Evolutionary conservation across 768 basidiomycete species (phyloP).

Genomic region (Udeniomyces megalosporus): DNA sequence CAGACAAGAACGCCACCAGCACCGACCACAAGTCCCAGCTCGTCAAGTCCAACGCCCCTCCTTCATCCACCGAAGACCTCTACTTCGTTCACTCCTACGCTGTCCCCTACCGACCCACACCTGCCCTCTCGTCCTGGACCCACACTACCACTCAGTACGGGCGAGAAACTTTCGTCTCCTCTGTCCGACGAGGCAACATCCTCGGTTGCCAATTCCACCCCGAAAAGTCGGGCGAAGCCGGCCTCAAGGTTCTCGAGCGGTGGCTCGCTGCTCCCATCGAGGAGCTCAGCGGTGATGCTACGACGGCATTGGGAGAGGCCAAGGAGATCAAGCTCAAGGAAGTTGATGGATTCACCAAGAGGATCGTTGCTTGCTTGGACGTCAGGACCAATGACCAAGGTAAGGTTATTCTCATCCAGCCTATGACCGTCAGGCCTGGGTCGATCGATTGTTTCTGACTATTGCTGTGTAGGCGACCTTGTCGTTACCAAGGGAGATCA

Average conservation of each 20-base stretch:
- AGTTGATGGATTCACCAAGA: conserved; percentile 62
- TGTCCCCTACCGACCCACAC: conserved; percentile 39
- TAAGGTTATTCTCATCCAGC: background rate
- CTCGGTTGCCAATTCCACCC: conserved; percentile 96
- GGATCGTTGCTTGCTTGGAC: conserved; percentile 93
- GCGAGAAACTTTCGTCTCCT: conserved; percentile 74
- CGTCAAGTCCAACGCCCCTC: conserved; percentile 34
- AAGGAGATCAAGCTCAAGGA: background rate
- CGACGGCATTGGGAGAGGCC: background rate
- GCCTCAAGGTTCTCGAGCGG: conserved; percentile 56
- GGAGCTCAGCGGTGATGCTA: conserved; percentile 17
- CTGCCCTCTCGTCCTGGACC: conserved; percentile 46
- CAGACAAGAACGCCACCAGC: conserved; percentile 36
- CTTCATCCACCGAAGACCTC: conserved; percentile 47
- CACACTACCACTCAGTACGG: conserved; percentile 87
- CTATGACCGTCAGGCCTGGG: no score
- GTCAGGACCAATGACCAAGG: conserved; percentile 77
- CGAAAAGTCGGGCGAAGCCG: conserved; percentile 84
- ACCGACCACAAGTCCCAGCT: conserved; percentile 16
- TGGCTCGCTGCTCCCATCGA: conserved; percentile 45
- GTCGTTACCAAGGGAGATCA: conserved; percentile 99
- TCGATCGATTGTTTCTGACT: no score
- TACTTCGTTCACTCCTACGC: conserved; percentile 97
- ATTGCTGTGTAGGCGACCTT: conserved; percentile 57
- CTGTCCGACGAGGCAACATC: conserved; percentile 63